These are phyloP conservation scores for Monosiga brevicollis DNA, from an alignment of 78 protist species.

Conservation along the genomic window DNA sequence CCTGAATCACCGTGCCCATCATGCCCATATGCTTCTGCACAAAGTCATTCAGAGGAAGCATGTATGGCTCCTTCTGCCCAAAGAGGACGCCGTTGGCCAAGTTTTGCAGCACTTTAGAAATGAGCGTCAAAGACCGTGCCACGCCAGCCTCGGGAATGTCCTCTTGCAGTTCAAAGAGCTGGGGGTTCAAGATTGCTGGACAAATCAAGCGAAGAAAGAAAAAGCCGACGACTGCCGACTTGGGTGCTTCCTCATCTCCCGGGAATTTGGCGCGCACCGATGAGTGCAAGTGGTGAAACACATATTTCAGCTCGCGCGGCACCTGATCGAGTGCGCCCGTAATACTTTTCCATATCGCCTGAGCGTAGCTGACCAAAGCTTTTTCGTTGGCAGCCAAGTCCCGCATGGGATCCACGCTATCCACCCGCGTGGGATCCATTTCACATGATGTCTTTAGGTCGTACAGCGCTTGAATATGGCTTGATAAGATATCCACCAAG, in stretches of 20 bases:
- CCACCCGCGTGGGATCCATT: too few relatives aligned
- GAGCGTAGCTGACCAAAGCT: too few relatives aligned
- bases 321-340: too few relatives aligned
- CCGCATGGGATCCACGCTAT: too few relatives aligned
- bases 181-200: slow-evolving; percentile 60
- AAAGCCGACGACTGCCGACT: slow-evolving; percentile 31
- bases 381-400: too few relatives aligned
- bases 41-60: slow-evolving; percentile 45
- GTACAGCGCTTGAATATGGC: too few relatives aligned
- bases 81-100: slow-evolving; percentile 56
- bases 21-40: too few relatives aligned
- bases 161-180: neutral
- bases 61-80: slow-evolving; percentile 50
- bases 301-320: neutral
- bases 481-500: too few relatives aligned
- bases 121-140: slow-evolving; percentile 56
- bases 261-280: neutral
- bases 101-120: slow-evolving; percentile 66
- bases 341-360: too few relatives aligned
- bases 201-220: slow-evolving; percentile 60
- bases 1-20: too few relatives aligned
- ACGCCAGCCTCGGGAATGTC: neutral
- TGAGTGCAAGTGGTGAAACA: neutral
- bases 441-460: too few relatives aligned
- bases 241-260: neutral